Conservation (phyloP, 805 yeast genomes). For the Yamadazyma takamatsuzukensis region DNA sequence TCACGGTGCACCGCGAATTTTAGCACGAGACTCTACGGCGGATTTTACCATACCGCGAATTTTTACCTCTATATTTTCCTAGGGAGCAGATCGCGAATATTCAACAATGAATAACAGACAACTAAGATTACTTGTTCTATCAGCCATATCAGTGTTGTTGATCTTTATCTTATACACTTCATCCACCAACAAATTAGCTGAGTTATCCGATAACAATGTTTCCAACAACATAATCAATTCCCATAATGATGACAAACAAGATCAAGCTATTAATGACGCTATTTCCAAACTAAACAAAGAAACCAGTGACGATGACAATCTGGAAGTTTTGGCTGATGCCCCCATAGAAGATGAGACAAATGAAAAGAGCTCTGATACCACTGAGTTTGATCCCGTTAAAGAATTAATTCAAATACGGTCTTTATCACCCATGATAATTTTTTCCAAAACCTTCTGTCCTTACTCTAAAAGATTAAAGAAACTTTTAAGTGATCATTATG, state of each 20-base stretch:
- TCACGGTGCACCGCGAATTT: background rate
- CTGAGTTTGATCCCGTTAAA: conserved; percentile 31
- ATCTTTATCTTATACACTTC: conserved; percentile 7
- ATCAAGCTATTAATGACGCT: conserved; percentile 38
- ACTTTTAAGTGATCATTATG: conserved; percentile 58
- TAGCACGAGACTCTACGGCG: background rate
- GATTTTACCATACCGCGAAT: too few species aligned
- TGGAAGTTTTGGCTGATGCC: too few species aligned
- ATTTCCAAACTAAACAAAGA: conserved; percentile 20
- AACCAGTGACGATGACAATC: conserved; percentile 11
- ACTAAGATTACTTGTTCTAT: conserved; percentile 8
- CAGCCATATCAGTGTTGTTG: conserved; percentile 7
- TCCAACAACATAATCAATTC: conserved; percentile 28
- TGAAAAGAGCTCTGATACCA: conserved; percentile 1
- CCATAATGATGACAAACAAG: conserved; percentile 31
- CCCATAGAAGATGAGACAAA: conserved; percentile 10
- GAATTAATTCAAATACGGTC: conserved; percentile 53
- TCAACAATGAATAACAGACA: conserved; percentile 9
- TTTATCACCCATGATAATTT: conserved; percentile 62
- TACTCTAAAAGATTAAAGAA: conserved; percentile 69
- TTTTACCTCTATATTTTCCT: too few species aligned
- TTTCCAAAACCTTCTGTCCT: conserved; percentile 63
- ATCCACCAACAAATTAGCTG: conserved; percentile 1
- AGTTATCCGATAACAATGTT: conserved; percentile 1
- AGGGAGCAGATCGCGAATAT: background rate